Evolutionary conservation across 495 filamentous ascomycete genomes (phyloP).

Genomic region (Lindgomyces ingoldianus): DNA sequence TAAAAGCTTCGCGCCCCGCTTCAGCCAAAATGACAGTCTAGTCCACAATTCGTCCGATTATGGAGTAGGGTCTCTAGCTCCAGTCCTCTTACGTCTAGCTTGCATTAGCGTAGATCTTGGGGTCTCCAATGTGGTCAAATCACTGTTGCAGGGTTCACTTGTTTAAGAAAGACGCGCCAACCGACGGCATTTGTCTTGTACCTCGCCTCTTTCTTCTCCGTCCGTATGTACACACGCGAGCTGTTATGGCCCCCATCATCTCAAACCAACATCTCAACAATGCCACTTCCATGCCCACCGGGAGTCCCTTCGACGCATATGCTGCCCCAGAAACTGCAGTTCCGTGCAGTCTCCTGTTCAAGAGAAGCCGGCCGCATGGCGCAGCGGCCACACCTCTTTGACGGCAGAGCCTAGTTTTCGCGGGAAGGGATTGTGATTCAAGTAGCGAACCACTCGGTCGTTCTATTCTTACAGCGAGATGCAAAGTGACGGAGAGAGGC

Average conservation of each 20-base stretch:
- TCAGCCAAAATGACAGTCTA: too few relatives aligned
- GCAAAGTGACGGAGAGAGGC: not conserved
- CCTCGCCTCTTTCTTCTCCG: not conserved
- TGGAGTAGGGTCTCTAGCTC: too few relatives aligned
- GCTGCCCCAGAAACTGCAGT: not conserved
- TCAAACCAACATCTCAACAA: not conserved
- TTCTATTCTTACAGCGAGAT: not conserved
- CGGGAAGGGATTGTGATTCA: not conserved
- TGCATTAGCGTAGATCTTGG: conserved; percentile 31
- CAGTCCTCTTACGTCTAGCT: conserved; percentile 27
- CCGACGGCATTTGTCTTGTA: not conserved
- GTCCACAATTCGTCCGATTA: not conserved
- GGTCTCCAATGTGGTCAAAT: not conserved
- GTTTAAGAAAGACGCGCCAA: conserved; percentile 3
- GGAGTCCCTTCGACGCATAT: too few relatives aligned
- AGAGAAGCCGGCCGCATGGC: not conserved
- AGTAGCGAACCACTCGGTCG: not conserved
- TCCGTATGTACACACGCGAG: not conserved
- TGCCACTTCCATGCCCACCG: not conserved
- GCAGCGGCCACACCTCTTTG: not conserved
- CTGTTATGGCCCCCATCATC: not conserved
- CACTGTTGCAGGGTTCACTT: not conserved
- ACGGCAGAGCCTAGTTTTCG: not conserved
- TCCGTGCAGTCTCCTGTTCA: not conserved
- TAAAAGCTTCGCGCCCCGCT: too few relatives aligned